Evolutionary conservation across 768 basidiomycete species (phyloP).

Genomic region (Flagelloscypha sp.): DNA sequence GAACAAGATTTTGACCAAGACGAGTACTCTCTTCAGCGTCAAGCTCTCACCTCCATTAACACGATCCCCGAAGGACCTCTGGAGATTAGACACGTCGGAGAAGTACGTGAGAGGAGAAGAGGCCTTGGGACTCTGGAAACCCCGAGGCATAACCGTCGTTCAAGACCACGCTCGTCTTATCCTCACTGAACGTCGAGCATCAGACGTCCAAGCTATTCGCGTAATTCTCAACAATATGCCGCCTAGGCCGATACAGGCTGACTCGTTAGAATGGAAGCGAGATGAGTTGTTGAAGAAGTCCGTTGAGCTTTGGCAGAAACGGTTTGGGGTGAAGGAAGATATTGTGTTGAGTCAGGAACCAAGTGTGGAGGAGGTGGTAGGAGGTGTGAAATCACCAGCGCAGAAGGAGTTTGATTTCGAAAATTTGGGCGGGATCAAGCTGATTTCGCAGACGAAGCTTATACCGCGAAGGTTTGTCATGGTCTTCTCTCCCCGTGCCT

Average conservation of each 20-base stretch:
- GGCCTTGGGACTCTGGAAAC: conserved; percentile 70
- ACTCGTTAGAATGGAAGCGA: conserved; percentile 55
- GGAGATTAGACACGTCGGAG: conserved; percentile 91
- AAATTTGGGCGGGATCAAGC: conserved; percentile 48
- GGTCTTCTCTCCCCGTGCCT: conserved; percentile 3
- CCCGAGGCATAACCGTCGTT: conserved; percentile 81
- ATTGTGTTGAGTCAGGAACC: conserved; percentile 73
- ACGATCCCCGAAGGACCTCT: conserved; percentile 80
- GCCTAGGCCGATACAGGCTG: conserved; percentile 40
- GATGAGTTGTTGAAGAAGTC: conserved; percentile 59
- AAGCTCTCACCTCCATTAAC: conserved; percentile 77
- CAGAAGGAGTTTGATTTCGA: conserved; percentile 26
- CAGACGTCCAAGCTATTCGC: conserved; percentile 86
- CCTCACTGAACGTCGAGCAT: conserved; percentile 62
- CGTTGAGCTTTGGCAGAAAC: conserved; percentile 76
- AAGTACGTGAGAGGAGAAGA: conserved; percentile 96
- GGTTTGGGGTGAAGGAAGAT: conserved; percentile 83
- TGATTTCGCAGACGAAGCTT: conserved; percentile 65
- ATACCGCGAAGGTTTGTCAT: conserved; percentile 59
- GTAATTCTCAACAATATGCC: conserved; percentile 59
- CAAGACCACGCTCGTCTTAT: conserved; percentile 77
- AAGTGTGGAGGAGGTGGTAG: conserved; percentile 43
- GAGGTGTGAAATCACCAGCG: conserved; percentile 21
- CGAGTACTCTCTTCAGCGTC: conserved; percentile 78
- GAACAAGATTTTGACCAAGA: conserved; percentile 67